Conservation (phyloP, 108 stramenopile genomes). For the Nannochloropsis gaditana region DNA sequence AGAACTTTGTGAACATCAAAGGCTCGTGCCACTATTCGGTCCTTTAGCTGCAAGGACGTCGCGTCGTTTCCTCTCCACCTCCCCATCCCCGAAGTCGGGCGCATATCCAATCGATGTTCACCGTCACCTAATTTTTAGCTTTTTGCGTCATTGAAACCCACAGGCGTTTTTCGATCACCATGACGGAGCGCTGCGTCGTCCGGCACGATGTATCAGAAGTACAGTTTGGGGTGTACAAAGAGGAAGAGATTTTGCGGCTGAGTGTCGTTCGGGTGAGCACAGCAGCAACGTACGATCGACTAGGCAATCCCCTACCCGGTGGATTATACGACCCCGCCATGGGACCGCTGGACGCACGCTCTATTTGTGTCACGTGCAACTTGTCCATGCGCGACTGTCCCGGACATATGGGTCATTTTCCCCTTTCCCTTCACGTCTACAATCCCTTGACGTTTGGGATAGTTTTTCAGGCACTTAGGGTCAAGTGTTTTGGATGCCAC, state of each 20-base stretch:
- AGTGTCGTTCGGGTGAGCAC: conserved; percentile 81
- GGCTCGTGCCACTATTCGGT: no score
- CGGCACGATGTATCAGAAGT: conserved; percentile 53
- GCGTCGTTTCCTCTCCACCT: no score
- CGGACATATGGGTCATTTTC: conserved; percentile 90
- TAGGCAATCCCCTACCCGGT: conserved; percentile 69
- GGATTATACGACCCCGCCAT: conserved; percentile 90
- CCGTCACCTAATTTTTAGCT: no score
- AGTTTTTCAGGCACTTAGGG: conserved; percentile 67
- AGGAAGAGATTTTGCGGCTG: conserved; percentile 75
- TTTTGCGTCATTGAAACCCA: neutral
- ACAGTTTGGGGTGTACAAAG: conserved; percentile 65
- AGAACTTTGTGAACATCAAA: no score
- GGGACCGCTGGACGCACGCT: conserved; percentile 64
- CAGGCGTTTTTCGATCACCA: conserved; percentile 21
- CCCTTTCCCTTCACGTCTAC: conserved; percentile 85
- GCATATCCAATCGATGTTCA: no score
- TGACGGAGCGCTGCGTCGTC: conserved; percentile 50
- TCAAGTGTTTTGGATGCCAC: conserved; percentile 91
- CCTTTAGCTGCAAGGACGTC: no score
- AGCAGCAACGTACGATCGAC: conserved; percentile 69
- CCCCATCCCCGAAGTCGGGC: no score
- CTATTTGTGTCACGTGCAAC: conserved; percentile 83
- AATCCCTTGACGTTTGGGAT: conserved; percentile 79
- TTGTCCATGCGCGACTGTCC: conserved; percentile 69